Percentiles rank a stretch among this genome's conserved stretches.
Evolutionary conservation across 257 asterid genomes (phyloP).

Genomic region (Ophiorrhiza pumila): DNA sequence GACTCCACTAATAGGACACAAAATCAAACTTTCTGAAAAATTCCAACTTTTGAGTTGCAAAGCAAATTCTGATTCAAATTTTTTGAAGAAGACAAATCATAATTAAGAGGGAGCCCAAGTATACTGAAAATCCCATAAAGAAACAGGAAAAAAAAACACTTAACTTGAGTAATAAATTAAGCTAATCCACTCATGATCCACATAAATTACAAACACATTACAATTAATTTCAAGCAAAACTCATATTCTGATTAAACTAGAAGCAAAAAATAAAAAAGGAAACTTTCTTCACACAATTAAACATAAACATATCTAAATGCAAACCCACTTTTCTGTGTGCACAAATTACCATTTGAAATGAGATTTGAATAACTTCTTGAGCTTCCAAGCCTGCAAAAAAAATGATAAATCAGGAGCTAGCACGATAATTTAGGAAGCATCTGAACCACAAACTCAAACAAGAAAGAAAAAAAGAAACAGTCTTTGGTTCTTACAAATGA

Average conservation of each 20-base stretch:
- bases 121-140: not conserved
- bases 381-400: slow-evolving; percentile 26
- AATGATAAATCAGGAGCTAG: not conserved
- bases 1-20: not conserved
- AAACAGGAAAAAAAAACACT: no score
- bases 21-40: not conserved
- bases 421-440: not conserved
- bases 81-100: not conserved
- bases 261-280: not conserved
- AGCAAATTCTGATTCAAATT: not conserved
- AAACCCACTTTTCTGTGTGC: not conserved
- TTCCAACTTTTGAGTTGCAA: not conserved
- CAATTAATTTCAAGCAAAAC: not conserved
- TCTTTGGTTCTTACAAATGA: slow-evolving; percentile 21
- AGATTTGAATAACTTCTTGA: slow-evolving; percentile 29
- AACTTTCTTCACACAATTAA: not conserved
- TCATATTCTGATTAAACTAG: not conserved
- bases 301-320: not conserved
- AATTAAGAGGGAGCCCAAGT: no score
- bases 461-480: not conserved
- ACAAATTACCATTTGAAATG: slow-evolving; percentile 21
- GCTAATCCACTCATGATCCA: not conserved
- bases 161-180: no score
- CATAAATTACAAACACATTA: not conserved
- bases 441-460: not conserved